Percentiles rank a stretch among this genome's conserved stretches.
phyloP scores from a whole-genome alignment of 345 rosid genomes.

The Syzygium aqueum region DNA sequence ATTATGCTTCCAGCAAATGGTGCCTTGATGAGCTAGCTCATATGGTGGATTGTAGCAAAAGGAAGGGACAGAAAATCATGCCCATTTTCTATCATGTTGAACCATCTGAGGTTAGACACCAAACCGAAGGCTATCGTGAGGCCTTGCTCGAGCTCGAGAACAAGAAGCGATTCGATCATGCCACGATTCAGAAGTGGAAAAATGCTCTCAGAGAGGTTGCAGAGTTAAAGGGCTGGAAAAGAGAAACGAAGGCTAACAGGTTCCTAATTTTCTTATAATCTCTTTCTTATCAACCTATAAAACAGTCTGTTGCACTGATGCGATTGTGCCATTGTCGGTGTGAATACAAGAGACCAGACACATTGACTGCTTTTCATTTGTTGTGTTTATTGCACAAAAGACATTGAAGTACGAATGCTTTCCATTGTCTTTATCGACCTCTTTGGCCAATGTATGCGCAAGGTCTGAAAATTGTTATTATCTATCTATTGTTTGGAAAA shows the following conservation, averaged over 20 bases:
- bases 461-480: not conserved
- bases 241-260: not conserved
- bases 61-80: not conserved
- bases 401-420: not conserved
- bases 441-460: not conserved
- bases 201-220: not conserved
- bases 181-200: not conserved
- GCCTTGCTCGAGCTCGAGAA: not conserved
- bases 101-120: not conserved
- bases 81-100: constrained; percentile 2
- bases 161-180: not conserved
- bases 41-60: constrained; percentile 1
- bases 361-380: no score
- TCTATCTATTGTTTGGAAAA: not conserved
- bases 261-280: not conserved
- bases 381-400: no score
- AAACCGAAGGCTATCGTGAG: not conserved
- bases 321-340: not conserved
- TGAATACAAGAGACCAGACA: not conserved
- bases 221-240: not conserved
- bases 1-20: constrained; percentile 2
- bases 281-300: not conserved
- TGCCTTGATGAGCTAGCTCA: constrained; percentile 3
- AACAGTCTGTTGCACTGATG: not conserved
- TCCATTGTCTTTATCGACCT: not conserved